Percentiles rank a stretch among this genome's conserved stretches.
These are phyloP conservation scores for Metschnikowia rubicola DNA, from an alignment of 805 yeast species.

Conservation along the genomic window DNA sequence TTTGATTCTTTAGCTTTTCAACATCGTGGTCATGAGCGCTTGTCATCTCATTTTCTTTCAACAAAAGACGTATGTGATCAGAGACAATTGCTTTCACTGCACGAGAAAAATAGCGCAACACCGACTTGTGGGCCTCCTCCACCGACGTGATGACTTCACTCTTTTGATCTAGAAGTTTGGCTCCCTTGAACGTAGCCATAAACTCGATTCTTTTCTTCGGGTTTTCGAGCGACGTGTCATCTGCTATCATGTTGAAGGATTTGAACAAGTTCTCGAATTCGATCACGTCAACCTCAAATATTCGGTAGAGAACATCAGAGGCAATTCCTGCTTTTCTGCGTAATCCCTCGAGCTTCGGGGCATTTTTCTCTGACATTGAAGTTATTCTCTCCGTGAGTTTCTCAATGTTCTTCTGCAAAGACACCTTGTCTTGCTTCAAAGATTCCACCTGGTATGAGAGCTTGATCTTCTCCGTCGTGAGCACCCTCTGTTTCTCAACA, in stretches of 20 bases:
- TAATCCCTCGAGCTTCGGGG: slow-evolving; percentile 13
- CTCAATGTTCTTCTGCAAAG: slow-evolving; percentile 33
- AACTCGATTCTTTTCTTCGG: slow-evolving; percentile 50
- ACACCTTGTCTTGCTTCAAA: slow-evolving; percentile 34
- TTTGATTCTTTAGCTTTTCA: slow-evolving; percentile 20
- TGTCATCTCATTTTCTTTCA: slow-evolving; percentile 31
- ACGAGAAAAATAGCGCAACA: slow-evolving; percentile 53
- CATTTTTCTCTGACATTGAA: slow-evolving; percentile 16
- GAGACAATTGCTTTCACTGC: slow-evolving; percentile 58
- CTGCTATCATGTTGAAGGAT: slow-evolving; percentile 53
- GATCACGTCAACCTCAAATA: slow-evolving; percentile 39
- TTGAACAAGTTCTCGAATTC: slow-evolving; percentile 50
- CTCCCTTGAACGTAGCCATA: slow-evolving; percentile 24
- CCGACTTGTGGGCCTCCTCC: slow-evolving; percentile 41
- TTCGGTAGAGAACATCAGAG: slow-evolving; percentile 29
- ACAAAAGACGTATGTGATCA: slow-evolving; percentile 46
- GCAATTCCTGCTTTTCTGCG: slow-evolving; percentile 2
- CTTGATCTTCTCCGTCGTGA: slow-evolving; percentile 44
- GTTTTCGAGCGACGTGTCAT: slow-evolving; percentile 55
- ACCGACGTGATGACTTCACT: not conserved
- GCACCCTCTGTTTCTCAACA: slow-evolving; percentile 41
- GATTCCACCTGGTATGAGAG: slow-evolving; percentile 40
- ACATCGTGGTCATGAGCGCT: slow-evolving; percentile 15
- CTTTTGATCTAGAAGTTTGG: slow-evolving; percentile 8
- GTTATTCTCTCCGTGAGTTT: slow-evolving; percentile 37